Base-by-base conservation (phyloP, 495 filamentous ascomycete species). In the Parmelia sp. region DNA sequence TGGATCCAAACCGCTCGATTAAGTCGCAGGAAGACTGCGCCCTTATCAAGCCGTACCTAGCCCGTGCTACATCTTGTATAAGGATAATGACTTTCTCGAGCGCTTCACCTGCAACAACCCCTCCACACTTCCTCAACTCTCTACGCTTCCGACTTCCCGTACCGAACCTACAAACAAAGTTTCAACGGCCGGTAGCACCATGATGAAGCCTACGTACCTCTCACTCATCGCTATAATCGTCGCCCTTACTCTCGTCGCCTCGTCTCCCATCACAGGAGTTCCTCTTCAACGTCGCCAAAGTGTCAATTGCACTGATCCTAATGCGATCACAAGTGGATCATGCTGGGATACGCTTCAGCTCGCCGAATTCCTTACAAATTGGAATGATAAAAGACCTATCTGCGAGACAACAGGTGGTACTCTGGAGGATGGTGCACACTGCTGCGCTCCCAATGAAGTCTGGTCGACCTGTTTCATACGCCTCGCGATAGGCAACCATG, bases 401-500 rank as follows among this genome's bases (percentile, higher is more conserved):
- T 51, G 47, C 25, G 15, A 23, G 25, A 51, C 12, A 17, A 19
- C 15, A 8, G 7, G 49, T 49, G 59, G 42, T 23, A 61, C 44
- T 19, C 59, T 27, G 5, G 19, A 42, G 23, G 59, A 61, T n/a
- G 59, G 59, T 9, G 39, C 42, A 1, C 33, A 21, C 23, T 61
- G 59, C 42, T 61, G 59, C 29, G 42, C 39, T 3, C 12, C 25
- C 14, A 47, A 45, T 31, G 59, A 61, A n/a, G 31, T 31, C n/a
- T 61, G 59, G 59, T 45, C 59, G 4, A 61, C 59, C 31, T 61
- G 59, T 14, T 61, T 61, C 14, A 35, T 61, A 42, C 59, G 59
- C 39, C 42, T 61, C 42, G 59, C 37, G 17, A 44, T 33, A 0
- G 42, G 42, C 4, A 42, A 44, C 3, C 37, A 37, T 44, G 39